Percentiles rank a stretch among this genome's conserved stretches.
phyloP scores from a whole-genome alignment of 164 flowering plant species.

The Chimonanthus salicifolius region DNA sequence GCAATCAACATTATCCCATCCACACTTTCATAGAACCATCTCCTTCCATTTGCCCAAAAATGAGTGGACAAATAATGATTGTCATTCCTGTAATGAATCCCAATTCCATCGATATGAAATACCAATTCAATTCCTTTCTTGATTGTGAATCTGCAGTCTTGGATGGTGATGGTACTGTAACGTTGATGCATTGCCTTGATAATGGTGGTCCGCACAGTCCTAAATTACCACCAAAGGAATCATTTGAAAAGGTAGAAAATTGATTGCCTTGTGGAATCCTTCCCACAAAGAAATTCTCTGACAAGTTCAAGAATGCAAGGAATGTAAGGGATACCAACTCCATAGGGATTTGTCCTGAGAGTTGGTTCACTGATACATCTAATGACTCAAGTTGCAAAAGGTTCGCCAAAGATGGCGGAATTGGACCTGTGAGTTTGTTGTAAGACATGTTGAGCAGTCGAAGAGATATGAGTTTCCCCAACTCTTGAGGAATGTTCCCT shows the following conservation, averaged over 20 bases:
- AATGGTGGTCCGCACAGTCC: not conserved
- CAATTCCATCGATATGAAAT: not conserved
- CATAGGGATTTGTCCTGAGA: conserved; percentile 29
- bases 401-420: too few species aligned
- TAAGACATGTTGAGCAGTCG: too few species aligned
- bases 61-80: not conserved
- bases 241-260: conserved; percentile 18
- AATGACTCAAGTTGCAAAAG: too few species aligned
- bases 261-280: conserved; percentile 28
- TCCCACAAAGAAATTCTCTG: conserved; percentile 27
- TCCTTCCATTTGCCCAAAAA: not conserved
- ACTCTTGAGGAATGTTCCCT: conserved; percentile 39
- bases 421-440: too few species aligned
- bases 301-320: conserved; percentile 29
- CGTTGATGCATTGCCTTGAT: not conserved
- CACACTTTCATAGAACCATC: not conserved
- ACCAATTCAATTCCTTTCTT: not conserved
- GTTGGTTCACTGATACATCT: conserved; percentile 8
- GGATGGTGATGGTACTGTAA: not conserved
- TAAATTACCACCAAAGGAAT: conserved; percentile 22
- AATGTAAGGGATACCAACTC: conserved; percentile 18
- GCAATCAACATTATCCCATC: too few species aligned
- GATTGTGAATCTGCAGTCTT: not conserved
- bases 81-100: not conserved
- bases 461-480: conserved; percentile 25